Base-by-base conservation (phyloP, 2,329 filamentous ascomycete genomes). In the Colletotrichum sp. region DNA sequence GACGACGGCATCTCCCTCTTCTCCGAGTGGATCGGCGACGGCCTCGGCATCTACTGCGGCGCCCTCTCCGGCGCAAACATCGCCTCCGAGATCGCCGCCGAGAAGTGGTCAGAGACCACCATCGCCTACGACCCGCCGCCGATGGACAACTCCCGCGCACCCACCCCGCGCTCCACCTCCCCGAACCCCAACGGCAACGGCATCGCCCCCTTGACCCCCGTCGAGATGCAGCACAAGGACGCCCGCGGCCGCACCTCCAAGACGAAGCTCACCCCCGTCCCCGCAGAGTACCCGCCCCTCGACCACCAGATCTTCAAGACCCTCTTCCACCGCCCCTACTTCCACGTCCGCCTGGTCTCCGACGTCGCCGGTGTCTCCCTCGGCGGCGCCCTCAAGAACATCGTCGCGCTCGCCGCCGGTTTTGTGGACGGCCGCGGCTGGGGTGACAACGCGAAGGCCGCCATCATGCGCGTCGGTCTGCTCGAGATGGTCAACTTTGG, bases 381-480 rank as follows among this genome's bases (percentile, higher is more conserved):
- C 39, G 94, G 96, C 59, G 97, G 97, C 76, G 97, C 97, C 0
- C 89, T 99, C 80, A 99, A 99, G 90, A 99, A 99, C 88, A 94
- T 99, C 78, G 95, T 99, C 71, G 97, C 97, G 7, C 88, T 99
- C 21, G 96, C 96, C 7, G 96, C 97, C 36, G 97, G 97, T 74
- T 99, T 98, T 85, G 96, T 99, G 60, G 95, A 98, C 79, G 97
- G 97, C 43, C 92, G 96, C 77, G 96, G 96, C 79, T 99, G 97
- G 96, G 97, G 97, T 82, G 96, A 99, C 88, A 99, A 99, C 80
- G 96, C 96, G 79, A 99, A 99, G 88, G 96, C 97, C n/a, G 97
- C 97, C 61, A 93, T 99, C 76, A 99, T 99, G 95, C 95, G 97
- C 57, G 94, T 99, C 24, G 97, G 97, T 9, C 92, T 99, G 61